Evolutionary conservation across 164 flowering plant genomes (phyloP).

Genomic region (Magnolia officinalis): DNA sequence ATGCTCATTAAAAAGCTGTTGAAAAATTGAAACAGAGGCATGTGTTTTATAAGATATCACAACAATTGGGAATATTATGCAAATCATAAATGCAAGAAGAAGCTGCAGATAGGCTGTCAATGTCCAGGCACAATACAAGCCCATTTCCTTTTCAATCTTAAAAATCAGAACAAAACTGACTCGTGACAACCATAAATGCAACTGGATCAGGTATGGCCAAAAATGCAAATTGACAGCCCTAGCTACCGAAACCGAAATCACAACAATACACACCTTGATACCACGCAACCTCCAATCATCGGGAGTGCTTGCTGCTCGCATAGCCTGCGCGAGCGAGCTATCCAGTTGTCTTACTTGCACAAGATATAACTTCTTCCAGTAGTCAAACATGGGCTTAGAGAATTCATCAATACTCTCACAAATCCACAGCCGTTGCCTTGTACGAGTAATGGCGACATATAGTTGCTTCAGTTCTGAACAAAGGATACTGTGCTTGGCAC

Average conservation of each 20-base stretch:
- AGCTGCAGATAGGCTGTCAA: background rate
- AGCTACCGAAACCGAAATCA: background rate
- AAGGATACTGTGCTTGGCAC: slow-evolving; percentile 49
- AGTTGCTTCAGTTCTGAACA: slow-evolving; percentile 82
- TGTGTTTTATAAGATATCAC: background rate
- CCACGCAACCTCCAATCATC: slow-evolving; percentile 72
- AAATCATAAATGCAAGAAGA: background rate
- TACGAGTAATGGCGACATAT: slow-evolving; percentile 86
- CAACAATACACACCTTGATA: slow-evolving; percentile 41
- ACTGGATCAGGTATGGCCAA: too few species aligned
- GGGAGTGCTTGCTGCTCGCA: slow-evolving; percentile 59
- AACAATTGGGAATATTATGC: background rate
- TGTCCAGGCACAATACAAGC: background rate
- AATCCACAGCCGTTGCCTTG: slow-evolving; percentile 79
- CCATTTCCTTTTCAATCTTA: background rate
- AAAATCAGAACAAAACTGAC: background rate
- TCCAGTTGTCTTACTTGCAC: slow-evolving; percentile 53
- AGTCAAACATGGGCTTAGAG: slow-evolving; percentile 65
- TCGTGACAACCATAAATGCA: too few species aligned
- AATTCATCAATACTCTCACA: slow-evolving; percentile 54
- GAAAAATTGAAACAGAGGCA: background rate
- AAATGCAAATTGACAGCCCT: background rate
- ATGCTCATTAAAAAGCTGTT: slow-evolving; percentile 53
- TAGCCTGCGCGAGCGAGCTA: slow-evolving; percentile 51
- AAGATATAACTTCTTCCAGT: slow-evolving; percentile 56